Evolutionary conservation across 495 filamentous ascomycete genomes (phyloP).

Genomic region (Jackrogersella multiformis): DNA sequence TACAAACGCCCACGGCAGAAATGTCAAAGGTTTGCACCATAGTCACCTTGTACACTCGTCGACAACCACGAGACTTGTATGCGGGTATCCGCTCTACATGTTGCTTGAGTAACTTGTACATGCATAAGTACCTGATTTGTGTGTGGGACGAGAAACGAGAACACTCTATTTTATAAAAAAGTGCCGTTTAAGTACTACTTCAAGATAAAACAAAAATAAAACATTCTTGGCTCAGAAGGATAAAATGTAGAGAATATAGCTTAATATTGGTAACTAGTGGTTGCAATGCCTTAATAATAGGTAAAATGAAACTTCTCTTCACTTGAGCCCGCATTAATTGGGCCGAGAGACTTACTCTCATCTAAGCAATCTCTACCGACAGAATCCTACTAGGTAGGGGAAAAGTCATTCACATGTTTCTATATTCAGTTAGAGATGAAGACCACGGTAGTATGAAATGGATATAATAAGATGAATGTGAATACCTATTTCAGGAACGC

Average conservation of each 20-base stretch:
- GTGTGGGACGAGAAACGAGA: not conserved
- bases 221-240: not conserved
- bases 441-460: not conserved
- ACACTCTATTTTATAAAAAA: not conserved
- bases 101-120: constrained; percentile 8
- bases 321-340: not conserved
- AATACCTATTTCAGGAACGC: not conserved
- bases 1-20: not conserved
- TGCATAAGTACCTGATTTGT: not conserved
- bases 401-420: not conserved
- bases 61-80: constrained; percentile 12
- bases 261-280: not conserved
- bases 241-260: not conserved
- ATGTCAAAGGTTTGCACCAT: not conserved
- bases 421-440: not conserved
- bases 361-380: not conserved
- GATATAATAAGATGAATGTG: not conserved
- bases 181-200: constrained; percentile 11
- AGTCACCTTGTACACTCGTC: not conserved
- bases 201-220: too few relatives aligned
- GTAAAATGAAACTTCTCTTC: constrained; percentile 1
- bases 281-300: not conserved
- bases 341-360: not conserved
- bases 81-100: constrained; percentile 17
- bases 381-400: not conserved